These are phyloP conservation scores for Backusella morwellensis DNA, from an alignment of 192 early-diverging fungal species.

Conservation along the genomic window DNA sequence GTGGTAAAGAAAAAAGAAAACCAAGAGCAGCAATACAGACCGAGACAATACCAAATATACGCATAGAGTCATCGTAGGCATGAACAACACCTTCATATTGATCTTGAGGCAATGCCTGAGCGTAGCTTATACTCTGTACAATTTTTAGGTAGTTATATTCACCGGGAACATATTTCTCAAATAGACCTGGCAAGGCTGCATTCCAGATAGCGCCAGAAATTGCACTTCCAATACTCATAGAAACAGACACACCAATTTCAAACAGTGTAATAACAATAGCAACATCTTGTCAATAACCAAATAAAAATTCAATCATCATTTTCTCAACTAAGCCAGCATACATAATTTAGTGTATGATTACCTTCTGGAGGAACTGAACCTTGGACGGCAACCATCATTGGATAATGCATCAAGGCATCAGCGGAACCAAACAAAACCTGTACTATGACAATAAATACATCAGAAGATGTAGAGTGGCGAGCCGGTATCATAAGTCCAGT, in stretches of 20 bases:
- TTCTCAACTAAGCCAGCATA: neutral
- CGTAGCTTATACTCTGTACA: conserved; percentile 10
- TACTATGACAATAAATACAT: conserved; percentile 21
- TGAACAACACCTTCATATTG: conserved; percentile 18
- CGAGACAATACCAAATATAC: conserved; percentile 6
- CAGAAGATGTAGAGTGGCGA: conserved; percentile 11
- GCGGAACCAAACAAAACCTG: conserved; percentile 15
- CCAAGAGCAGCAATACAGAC: neutral
- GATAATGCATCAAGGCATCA: conserved; percentile 10
- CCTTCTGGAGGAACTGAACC: conserved; percentile 15
- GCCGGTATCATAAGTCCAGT: conserved; percentile 28
- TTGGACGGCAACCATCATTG: conserved; percentile 11
- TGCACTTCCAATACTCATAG: conserved; percentile 13
- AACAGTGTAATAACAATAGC: conserved; percentile 27
- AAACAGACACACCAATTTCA: conserved; percentile 13
- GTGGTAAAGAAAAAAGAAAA: conserved; percentile 12
- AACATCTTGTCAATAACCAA: conserved; percentile 11
- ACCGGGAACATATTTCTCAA: conserved; percentile 25
- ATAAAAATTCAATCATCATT: neutral
- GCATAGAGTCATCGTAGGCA: conserved; percentile 11
- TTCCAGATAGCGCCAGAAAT: conserved; percentile 27
- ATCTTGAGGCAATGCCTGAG: neutral
- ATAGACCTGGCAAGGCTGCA: conserved; percentile 2
- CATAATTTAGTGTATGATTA: neutral
- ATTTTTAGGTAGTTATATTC: conserved; percentile 9